These are phyloP conservation scores for Emergomyces pasteurianus DNA, from an alignment of 2,329 filamentous ascomycete genomes.

Conservation along the genomic window DNA sequence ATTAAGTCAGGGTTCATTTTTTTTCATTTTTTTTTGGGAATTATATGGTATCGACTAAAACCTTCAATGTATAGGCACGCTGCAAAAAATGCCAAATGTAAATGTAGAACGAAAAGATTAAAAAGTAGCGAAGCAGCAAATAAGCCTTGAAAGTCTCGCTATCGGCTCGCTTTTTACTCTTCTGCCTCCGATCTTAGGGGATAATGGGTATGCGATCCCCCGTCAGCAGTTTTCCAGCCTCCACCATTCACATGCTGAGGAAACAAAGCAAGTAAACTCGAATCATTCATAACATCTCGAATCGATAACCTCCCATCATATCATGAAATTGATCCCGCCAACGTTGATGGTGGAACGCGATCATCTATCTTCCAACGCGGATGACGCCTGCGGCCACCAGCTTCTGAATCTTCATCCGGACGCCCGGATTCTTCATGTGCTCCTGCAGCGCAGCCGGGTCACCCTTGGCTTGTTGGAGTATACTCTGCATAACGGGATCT, in stretches of 20 bases:
- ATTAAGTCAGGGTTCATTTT: not conserved
- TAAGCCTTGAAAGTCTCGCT: not conserved
- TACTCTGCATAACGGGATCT: slow-evolving; percentile 95
- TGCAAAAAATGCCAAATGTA: not conserved
- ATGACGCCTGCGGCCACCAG: slow-evolving; percentile 88
- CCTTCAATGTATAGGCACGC: not conserved
- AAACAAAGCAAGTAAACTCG: not conserved
- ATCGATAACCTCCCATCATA: not conserved
- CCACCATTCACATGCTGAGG: not conserved
- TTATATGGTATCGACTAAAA: not conserved
- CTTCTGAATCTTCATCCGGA: slow-evolving; percentile 86
- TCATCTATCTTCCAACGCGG: slow-evolving; percentile 50
- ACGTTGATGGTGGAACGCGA: not conserved
- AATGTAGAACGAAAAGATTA: not conserved
- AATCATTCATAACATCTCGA: not conserved
- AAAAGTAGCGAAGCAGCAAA: not conserved
- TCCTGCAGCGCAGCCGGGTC: slow-evolving; percentile 88
- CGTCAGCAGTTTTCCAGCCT: not conserved
- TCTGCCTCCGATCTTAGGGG: not conserved
- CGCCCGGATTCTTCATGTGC: slow-evolving; percentile 87
- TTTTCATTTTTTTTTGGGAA: not conserved
- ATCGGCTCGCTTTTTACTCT: not conserved
- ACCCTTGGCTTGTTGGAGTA: slow-evolving; percentile 89
- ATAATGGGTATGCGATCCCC: not conserved
- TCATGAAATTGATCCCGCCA: not conserved